Percentiles rank a stretch among this genome's conserved stretches.
Evolutionary conservation across 805 yeast species (phyloP).

Genomic region (Cyberlindnera misumaiensis): DNA sequence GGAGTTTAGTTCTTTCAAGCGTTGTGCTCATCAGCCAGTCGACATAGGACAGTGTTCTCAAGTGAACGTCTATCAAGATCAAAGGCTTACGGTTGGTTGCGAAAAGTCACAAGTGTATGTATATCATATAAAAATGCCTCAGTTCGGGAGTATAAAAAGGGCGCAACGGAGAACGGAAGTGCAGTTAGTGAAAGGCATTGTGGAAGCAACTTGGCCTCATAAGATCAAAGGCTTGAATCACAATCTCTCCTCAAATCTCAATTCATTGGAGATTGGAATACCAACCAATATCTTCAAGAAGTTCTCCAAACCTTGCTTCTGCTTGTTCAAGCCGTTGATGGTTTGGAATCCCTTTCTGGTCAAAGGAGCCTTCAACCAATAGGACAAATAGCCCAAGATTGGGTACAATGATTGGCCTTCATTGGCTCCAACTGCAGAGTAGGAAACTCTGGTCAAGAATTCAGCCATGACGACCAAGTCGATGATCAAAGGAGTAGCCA

Average conservation of each 20-base stretch:
- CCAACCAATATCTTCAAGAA: slow-evolving; percentile 86
- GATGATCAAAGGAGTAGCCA: slow-evolving; percentile 91
- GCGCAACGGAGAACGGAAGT: too few species aligned
- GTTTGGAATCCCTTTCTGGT: slow-evolving; percentile 87
- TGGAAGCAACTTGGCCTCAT: slow-evolving; percentile 2
- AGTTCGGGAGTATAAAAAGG: too few species aligned
- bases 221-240: neutral
- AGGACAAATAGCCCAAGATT: slow-evolving; percentile 78
- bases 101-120: too few species aligned
- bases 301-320: slow-evolving; percentile 88
- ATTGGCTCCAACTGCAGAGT: slow-evolving; percentile 40
- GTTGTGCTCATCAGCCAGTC: too few species aligned
- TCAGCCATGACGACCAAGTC: slow-evolving; percentile 88
- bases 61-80: too few species aligned
- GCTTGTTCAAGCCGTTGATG: slow-evolving; percentile 91
- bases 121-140: too few species aligned
- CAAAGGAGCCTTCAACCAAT: slow-evolving; percentile 96
- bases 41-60: too few species aligned
- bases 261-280: slow-evolving; percentile 81
- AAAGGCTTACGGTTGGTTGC: too few species aligned
- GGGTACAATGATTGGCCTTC: slow-evolving; percentile 59
- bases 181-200: neutral
- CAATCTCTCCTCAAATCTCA: slow-evolving; percentile 90
- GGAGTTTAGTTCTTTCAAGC: too few species aligned
- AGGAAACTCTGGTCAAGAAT: slow-evolving; percentile 79